These are phyloP conservation scores for Podospora comata DNA, from an alignment of 495 filamentous ascomycete species.

Conservation along the genomic window DNA sequence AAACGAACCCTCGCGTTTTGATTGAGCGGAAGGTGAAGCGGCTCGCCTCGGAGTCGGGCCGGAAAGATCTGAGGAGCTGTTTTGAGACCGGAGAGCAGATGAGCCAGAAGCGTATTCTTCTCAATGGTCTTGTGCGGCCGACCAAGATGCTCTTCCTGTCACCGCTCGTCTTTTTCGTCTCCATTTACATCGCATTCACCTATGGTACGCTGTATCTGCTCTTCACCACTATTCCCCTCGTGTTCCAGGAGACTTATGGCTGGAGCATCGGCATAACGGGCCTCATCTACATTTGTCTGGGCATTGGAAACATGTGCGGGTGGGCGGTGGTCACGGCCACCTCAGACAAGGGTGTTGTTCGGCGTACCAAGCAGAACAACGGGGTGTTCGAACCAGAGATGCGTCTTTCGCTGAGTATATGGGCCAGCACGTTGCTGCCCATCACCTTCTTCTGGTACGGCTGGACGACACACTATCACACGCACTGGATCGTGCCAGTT, in stretches of 20 bases:
- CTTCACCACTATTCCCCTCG: constrained; percentile 64
- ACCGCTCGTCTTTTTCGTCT: constrained; percentile 66
- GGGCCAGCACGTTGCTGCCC: constrained; percentile 40
- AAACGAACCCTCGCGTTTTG: constrained; percentile 54
- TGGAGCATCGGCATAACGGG: constrained; percentile 37
- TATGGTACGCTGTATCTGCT: constrained; percentile 78
- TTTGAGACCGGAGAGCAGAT: constrained; percentile 26
- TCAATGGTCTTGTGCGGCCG: constrained; percentile 50
- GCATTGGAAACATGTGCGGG: constrained; percentile 41
- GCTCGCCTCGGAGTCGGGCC: constrained; percentile 38
- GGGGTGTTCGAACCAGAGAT: constrained; percentile 60
- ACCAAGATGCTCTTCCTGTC: constrained; percentile 55
- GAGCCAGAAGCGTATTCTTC: constrained; percentile 28
- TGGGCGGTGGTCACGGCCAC: constrained; percentile 35
- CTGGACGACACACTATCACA: constrained; percentile 34
- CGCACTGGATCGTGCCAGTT: constrained; percentile 51
- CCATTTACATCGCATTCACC: constrained; percentile 69
- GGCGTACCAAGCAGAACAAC: constrained; percentile 43
- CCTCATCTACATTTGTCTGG: constrained; percentile 47
- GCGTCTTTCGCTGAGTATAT: constrained; percentile 41
- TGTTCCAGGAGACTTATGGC: constrained; percentile 56
- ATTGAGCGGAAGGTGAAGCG: constrained; percentile 49
- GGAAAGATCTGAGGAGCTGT: constrained; percentile 37
- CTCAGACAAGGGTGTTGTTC: constrained; percentile 42
- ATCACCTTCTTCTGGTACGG: constrained; percentile 50